Conservation (phyloP, 192 early-diverging fungal species). For the Podila horticola region DNA sequence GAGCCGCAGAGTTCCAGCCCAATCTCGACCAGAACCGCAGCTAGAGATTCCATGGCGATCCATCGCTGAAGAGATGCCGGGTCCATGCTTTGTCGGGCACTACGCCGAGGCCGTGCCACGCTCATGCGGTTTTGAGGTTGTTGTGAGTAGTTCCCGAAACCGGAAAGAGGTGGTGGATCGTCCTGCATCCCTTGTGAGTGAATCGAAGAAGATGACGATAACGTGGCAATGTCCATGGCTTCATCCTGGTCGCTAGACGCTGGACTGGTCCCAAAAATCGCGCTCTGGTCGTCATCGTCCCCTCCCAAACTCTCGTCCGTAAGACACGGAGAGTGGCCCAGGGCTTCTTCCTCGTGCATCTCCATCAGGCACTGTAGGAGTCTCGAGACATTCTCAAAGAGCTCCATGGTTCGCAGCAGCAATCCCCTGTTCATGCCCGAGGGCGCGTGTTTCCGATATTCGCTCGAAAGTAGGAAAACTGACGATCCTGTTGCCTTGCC, state of each 20-base stretch:
- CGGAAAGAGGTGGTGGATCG: not conserved
- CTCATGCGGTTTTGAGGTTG: slow-evolving; percentile 9
- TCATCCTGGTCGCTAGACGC: slow-evolving; percentile 44
- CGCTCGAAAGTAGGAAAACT: not conserved
- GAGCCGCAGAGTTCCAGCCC: slow-evolving; percentile 46
- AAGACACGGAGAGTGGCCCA: not conserved
- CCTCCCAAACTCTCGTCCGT: not conserved
- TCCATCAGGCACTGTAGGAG: slow-evolving; percentile 44
- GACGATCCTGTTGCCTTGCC: not conserved
- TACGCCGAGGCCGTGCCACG: not conserved
- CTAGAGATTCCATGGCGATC: slow-evolving; percentile 31
- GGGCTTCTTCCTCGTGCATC: slow-evolving; percentile 41
- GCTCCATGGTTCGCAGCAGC: slow-evolving; percentile 37
- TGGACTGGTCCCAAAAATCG: slow-evolving; percentile 13
- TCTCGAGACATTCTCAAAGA: slow-evolving; percentile 30
- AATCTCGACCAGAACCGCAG: slow-evolving; percentile 34
- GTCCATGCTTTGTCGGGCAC: slow-evolving; percentile 3
- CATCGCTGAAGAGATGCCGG: slow-evolving; percentile 14
- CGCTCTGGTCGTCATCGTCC: slow-evolving; percentile 6
- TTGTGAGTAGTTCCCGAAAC: not conserved
- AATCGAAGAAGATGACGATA: not conserved
- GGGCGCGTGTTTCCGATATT: not conserved
- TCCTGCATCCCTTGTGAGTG: not conserved
- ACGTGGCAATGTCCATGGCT: slow-evolving; percentile 25
- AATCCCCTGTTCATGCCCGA: slow-evolving; percentile 17